Conservation (phyloP, 257 asterid species). For the Asclepias syriaca region DNA sequence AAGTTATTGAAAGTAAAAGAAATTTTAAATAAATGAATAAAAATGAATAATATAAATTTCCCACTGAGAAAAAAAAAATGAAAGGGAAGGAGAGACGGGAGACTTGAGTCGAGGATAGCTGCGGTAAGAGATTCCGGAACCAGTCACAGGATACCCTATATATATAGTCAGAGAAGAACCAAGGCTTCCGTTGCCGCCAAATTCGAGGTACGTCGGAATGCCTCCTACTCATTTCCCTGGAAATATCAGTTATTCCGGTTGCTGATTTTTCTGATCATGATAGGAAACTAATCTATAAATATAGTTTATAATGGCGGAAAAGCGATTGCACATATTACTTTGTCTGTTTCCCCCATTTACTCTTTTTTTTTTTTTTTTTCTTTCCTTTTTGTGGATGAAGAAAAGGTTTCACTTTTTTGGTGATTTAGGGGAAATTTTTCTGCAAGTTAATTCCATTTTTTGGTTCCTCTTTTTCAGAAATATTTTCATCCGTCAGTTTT, state of each 20-base stretch:
- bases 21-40: no score
- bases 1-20: no score
- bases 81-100: no score
- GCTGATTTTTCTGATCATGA: background rate
- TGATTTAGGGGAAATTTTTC: background rate
- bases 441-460: background rate
- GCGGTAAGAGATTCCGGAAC: background rate
- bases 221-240: background rate
- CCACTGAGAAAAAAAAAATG: no score
- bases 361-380: background rate
- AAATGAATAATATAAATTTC: no score
- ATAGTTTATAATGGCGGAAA: background rate
- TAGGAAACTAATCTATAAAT: background rate
- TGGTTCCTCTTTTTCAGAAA: background rate
- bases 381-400: no score
- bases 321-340: background rate
- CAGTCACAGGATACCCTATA: background rate
- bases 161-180: background rate
- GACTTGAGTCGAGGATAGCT: no score
- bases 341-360: background rate
- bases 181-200: background rate
- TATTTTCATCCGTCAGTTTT: background rate
- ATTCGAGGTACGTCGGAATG: background rate
- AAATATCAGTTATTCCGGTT: background rate
- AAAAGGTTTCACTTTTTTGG: background rate